Conservation (phyloP, 768 basidiomycete genomes). For the Strobilomyces confusus region DNA sequence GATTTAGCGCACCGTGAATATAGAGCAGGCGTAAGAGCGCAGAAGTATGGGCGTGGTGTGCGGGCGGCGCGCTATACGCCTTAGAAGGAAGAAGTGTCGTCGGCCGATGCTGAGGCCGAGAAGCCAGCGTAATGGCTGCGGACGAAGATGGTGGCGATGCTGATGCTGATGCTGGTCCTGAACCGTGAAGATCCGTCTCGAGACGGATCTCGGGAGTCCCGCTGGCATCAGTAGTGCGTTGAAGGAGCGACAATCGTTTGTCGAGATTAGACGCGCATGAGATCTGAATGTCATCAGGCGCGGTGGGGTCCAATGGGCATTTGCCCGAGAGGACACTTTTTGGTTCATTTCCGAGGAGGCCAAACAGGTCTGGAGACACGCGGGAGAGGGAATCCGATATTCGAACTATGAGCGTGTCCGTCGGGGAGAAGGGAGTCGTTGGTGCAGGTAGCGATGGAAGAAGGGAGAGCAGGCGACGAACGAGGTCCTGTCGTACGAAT, state of each 20-base stretch:
- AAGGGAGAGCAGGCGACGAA: constrained; percentile 58
- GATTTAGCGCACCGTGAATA: constrained; percentile 67
- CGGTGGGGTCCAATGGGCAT: constrained; percentile 50
- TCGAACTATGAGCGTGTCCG: constrained; percentile 47
- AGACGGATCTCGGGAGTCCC: constrained; percentile 41
- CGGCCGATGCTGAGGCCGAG: constrained; percentile 27
- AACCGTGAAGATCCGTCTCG: constrained; percentile 27
- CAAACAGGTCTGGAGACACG: constrained; percentile 49
- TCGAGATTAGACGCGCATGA: constrained; percentile 51
- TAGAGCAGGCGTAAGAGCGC: constrained; percentile 68
- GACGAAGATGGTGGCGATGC: constrained; percentile 27
- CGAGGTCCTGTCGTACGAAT: constrained; percentile 52
- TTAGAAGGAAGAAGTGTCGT: constrained; percentile 48
- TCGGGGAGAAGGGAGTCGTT: constrained; percentile 33
- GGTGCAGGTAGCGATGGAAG: constrained; percentile 44
- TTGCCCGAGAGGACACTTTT: constrained; percentile 32
- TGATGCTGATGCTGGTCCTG: background rate
- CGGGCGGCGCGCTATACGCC: constrained; percentile 40
- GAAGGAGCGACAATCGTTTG: constrained; percentile 45
- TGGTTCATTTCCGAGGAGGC: constrained; percentile 48
- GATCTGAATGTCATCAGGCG: constrained; percentile 46
- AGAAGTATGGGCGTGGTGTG: constrained; percentile 57
- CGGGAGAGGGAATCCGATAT: constrained; percentile 54
- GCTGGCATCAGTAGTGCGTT: constrained; percentile 15
- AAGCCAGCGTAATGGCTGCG: constrained; percentile 29